A percentile compares a stretch with the other conserved stretches of the same genome.
These are phyloP conservation scores for Ceratocystis alfenasii DNA, from an alignment of 2,329 filamentous ascomycete species.

Conservation along the genomic window DNA sequence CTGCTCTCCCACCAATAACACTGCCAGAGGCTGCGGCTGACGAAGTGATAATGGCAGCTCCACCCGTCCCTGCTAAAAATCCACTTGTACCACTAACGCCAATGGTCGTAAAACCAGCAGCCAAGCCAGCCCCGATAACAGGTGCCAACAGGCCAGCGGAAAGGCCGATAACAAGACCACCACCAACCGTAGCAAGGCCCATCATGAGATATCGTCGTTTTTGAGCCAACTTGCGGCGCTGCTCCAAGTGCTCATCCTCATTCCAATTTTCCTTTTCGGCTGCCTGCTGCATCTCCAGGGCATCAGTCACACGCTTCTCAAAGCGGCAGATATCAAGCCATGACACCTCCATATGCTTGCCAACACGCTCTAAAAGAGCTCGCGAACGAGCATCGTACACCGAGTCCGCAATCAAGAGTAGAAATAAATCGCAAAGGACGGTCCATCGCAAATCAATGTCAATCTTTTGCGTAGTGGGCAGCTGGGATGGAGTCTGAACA, in stretches of 20 bases:
- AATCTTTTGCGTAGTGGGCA: slow-evolving; percentile 70
- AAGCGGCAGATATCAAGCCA: slow-evolving; percentile 95
- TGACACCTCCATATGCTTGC: slow-evolving; percentile 63
- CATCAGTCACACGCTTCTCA: slow-evolving; percentile 92
- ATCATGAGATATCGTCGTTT: slow-evolving; percentile 85
- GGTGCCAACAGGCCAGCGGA: slow-evolving; percentile 86
- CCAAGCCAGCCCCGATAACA: slow-evolving; percentile 84
- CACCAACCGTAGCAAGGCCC: slow-evolving; percentile 91
- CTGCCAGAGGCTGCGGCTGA: slow-evolving; percentile 75
- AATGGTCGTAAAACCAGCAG: slow-evolving; percentile 89
- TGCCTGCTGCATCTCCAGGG: slow-evolving; percentile 92
- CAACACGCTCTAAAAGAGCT: slow-evolving; percentile 71
- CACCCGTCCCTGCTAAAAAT: slow-evolving; percentile 83
- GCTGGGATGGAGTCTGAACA: slow-evolving; percentile 69
- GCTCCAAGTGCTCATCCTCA: slow-evolving; percentile 86
- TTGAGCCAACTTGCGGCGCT: slow-evolving; percentile 64
- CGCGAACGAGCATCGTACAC: slow-evolving; percentile 84
- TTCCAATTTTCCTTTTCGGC: slow-evolving; percentile 96
- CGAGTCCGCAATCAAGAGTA: slow-evolving; percentile 92
- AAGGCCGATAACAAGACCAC: slow-evolving; percentile 85
- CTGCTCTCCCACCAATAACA: slow-evolving; percentile 73
- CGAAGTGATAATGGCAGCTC: slow-evolving; percentile 87
- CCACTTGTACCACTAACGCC: slow-evolving; percentile 78
- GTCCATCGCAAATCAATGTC: slow-evolving; percentile 97
- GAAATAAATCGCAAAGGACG: slow-evolving; percentile 86